Conservation (phyloP, 768 basidiomycete species). For the Sarcodon sp. region DNA sequence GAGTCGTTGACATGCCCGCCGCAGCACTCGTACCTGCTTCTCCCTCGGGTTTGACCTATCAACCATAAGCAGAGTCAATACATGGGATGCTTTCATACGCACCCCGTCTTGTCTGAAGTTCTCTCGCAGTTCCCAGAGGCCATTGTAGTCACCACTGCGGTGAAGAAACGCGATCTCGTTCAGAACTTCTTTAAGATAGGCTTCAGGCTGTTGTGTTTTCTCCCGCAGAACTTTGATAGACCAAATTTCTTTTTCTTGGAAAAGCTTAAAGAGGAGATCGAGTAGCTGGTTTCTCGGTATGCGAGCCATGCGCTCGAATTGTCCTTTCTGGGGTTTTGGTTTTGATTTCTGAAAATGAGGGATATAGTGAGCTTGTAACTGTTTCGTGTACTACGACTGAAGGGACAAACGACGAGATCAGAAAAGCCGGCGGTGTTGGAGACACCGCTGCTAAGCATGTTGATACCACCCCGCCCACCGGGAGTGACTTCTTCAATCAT, state of each 20-base stretch:
- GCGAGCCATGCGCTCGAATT: slow-evolving; percentile 84
- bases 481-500: slow-evolving; percentile 64
- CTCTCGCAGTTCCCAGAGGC: slow-evolving; percentile 69
- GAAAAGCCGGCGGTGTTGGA: slow-evolving; percentile 48
- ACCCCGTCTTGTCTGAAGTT: slow-evolving; percentile 58
- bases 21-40: slow-evolving; percentile 13
- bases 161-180: slow-evolving; percentile 65
- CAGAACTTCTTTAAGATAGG: slow-evolving; percentile 76
- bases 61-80: not conserved
- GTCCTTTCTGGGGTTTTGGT: slow-evolving; percentile 51
- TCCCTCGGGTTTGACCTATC: slow-evolving; percentile 20
- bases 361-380: slow-evolving; percentile 3
- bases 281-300: slow-evolving; percentile 82
- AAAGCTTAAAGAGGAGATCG: slow-evolving; percentile 69
- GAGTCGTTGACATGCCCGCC: slow-evolving; percentile 2
- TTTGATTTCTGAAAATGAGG: slow-evolving; percentile 41
- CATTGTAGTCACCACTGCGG: slow-evolving; percentile 70
- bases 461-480: slow-evolving; percentile 63
- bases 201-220: slow-evolving; percentile 76
- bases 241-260: slow-evolving; percentile 76
- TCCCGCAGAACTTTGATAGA: slow-evolving; percentile 64
- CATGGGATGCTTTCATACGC: slow-evolving; percentile 10
- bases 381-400: not conserved
- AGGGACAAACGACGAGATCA: slow-evolving; percentile 46
- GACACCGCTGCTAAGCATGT: slow-evolving; percentile 68